These are phyloP conservation scores for Fusarium circinatum DNA, from an alignment of 2,329 filamentous ascomycete genomes.

Conservation along the genomic window DNA sequence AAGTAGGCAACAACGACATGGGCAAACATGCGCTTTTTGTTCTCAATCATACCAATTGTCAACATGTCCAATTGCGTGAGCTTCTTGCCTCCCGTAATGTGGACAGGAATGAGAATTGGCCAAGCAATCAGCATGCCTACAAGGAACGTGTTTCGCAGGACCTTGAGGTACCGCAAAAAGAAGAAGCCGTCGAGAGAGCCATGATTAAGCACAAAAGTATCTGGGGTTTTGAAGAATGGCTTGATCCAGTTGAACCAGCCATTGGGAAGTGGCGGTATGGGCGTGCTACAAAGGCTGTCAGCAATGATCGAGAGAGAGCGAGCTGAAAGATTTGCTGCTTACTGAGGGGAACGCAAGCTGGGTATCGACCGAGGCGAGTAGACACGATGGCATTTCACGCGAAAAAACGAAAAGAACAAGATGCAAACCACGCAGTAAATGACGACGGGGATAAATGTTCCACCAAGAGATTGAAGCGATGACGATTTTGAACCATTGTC, in stretches of 20 bases:
- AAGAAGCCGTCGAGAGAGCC: conserved; percentile 93
- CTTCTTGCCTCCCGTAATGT: conserved; percentile 79
- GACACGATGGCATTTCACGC: conserved; percentile 61
- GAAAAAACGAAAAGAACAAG: conserved; percentile 59
- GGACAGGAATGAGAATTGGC: conserved; percentile 87
- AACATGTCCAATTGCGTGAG: conserved; percentile 78
- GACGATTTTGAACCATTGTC: conserved; percentile 48
- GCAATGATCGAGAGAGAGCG: conserved; percentile 24
- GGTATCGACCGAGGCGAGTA: conserved; percentile 65
- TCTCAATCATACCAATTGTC: conserved; percentile 78
- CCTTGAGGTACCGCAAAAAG: conserved; percentile 75
- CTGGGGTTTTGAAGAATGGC: conserved; percentile 73
- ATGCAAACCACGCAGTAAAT: conserved; percentile 63
- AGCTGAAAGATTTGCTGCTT: conserved; percentile 19
- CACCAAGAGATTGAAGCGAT: conserved; percentile 52
- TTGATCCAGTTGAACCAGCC: conserved; percentile 75
- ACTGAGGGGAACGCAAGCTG: conserved; percentile 58
- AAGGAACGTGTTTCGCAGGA: conserved; percentile 85
- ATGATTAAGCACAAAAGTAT: conserved; percentile 86
- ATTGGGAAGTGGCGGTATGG: conserved; percentile 67
- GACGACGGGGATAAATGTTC: conserved; percentile 65
- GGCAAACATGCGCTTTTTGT: conserved; percentile 75
- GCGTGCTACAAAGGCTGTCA: conserved; percentile 54
- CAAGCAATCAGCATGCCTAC: conserved; percentile 86
- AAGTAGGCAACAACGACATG: conserved; percentile 84